A percentile compares a stretch with the other conserved stretches of the same genome.
Evolutionary conservation across 805 yeast species (phyloP).

Genomic region (Cyberlindnera saturnus): DNA sequence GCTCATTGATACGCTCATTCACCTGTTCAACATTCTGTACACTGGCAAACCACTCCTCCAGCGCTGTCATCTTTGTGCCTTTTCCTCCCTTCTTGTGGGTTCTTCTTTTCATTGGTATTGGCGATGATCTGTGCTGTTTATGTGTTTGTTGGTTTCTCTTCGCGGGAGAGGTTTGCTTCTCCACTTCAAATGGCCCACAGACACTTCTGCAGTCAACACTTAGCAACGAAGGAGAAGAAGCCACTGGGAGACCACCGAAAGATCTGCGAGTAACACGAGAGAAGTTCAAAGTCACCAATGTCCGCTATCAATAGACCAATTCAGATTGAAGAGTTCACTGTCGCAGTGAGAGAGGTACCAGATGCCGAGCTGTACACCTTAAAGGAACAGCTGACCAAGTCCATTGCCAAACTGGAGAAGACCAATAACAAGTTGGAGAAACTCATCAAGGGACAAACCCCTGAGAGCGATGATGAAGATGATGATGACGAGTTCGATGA

Average conservation of each 20-base stretch:
- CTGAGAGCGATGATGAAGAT: conserved; percentile 15
- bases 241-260: conserved; percentile 3
- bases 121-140: background rate
- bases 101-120: no score
- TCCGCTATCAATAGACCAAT: conserved; percentile 30
- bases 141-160: background rate
- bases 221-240: conserved; percentile 2
- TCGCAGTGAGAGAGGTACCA: conserved; percentile 48
- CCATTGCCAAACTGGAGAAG: conserved; percentile 41
- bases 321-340: conserved; percentile 40
- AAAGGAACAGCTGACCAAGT: conserved; percentile 29
- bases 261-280: no score
- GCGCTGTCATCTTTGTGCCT: background rate
- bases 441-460: conserved; percentile 33
- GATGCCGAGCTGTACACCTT: conserved; percentile 35
- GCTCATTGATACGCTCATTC: conserved; percentile 6
- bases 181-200: no score
- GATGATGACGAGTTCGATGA: conserved; percentile 22
- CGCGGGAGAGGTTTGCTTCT: no score
- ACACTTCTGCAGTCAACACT: conserved; percentile 3
- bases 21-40: conserved; percentile 7
- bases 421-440: conserved; percentile 44
- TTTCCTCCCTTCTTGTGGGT: no score
- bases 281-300: conserved; percentile 8
- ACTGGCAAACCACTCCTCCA: conserved; percentile 1